Conservation (phyloP, 139 green algal species). For the Asterochloris erici region DNA sequence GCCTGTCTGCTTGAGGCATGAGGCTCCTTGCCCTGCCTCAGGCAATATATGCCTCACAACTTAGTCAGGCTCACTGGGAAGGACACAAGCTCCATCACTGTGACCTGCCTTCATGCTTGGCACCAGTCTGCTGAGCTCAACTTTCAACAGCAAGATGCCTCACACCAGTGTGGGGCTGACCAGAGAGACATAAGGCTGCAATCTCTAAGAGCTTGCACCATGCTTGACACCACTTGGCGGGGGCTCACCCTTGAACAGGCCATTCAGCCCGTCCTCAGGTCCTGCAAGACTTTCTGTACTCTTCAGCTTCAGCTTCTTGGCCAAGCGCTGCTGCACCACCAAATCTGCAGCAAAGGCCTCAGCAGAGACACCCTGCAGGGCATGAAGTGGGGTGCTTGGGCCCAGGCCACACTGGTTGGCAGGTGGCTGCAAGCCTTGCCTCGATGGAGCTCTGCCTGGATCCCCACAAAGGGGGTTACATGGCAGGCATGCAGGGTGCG, state of each 20-base stretch:
- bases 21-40: no score
- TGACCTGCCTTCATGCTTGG: conserved; percentile 13
- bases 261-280: conserved; percentile 41
- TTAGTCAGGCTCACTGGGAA: neutral
- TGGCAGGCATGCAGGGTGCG: no score
- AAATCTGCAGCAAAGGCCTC: conserved; percentile 26
- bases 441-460: no score
- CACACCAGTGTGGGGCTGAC: neutral
- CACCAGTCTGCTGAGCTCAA: neutral
- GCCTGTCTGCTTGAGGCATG: no score
- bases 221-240: no score
- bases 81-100: neutral
- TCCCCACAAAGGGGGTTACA: no score
- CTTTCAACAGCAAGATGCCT: neutral
- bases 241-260: conserved; percentile 30
- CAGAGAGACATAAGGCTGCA: neutral
- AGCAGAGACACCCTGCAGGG: neutral
- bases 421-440: no score
- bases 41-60: no score
- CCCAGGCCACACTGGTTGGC: no score
- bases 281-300: conserved; percentile 10
- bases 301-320: conserved; percentile 45
- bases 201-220: neutral
- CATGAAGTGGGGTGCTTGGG: no score
- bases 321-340: conserved; percentile 38